Evolutionary conservation across 805 yeast genomes (phyloP).

Genomic region (Suhomyces tanzawaensis): DNA sequence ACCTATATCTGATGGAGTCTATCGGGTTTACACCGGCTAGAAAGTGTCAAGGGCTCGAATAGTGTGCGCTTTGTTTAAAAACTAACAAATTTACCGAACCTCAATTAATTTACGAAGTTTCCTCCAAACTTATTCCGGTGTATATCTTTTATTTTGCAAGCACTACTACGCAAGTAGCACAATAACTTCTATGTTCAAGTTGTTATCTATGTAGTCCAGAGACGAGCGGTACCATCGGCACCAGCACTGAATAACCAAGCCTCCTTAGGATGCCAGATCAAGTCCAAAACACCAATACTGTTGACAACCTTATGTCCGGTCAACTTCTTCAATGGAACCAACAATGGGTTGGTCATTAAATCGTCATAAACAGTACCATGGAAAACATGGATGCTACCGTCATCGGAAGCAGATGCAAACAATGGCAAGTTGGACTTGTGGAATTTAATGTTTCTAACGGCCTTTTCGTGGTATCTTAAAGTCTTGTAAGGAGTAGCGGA

Average conservation of each 20-base stretch:
- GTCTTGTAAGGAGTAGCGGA: slow-evolving; percentile 91
- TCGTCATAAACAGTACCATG: slow-evolving; percentile 97
- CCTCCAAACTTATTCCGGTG: not conserved
- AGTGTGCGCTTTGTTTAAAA: no score
- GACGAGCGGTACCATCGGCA: slow-evolving; percentile 91
- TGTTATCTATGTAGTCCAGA: slow-evolving; percentile 78
- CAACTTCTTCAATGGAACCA: slow-evolving; percentile 93
- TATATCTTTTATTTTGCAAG: not conserved
- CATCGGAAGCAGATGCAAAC: slow-evolving; percentile 94
- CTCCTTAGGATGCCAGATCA: slow-evolving; percentile 95
- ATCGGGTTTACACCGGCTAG: no score
- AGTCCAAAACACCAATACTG: slow-evolving; percentile 82
- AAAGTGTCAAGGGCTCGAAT: no score
- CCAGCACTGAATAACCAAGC: slow-evolving; percentile 98
- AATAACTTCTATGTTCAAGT: slow-evolving; percentile 4
- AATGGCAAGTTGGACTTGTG: slow-evolving; percentile 84
- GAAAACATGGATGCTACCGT: slow-evolving; percentile 89
- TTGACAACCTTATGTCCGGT: slow-evolving; percentile 81
- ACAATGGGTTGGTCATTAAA: slow-evolving; percentile 88
- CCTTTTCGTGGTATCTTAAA: slow-evolving; percentile 89
- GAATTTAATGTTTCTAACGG: slow-evolving; percentile 84
- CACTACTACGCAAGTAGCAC: not conserved
- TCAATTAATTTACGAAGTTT: not conserved
- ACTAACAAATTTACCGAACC: no score
- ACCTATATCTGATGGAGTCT: no score